These are phyloP conservation scores for Leccinum sublutescens DNA, from an alignment of 768 basidiomycete genomes.

Conservation along the genomic window DNA sequence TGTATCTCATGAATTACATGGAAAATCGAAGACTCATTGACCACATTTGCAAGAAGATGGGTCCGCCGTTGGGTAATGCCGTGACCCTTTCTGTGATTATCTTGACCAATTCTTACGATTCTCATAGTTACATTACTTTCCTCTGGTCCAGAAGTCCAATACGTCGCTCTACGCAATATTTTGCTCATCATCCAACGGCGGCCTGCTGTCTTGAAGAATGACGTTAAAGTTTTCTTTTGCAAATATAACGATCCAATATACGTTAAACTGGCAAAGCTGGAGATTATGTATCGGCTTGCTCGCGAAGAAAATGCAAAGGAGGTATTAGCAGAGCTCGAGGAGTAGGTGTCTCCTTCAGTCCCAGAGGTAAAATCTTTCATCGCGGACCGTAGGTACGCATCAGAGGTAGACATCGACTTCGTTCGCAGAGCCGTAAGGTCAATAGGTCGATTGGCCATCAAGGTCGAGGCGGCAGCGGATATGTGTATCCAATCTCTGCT, in stretches of 20 bases:
- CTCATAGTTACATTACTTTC: constrained; percentile 84
- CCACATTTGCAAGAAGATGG: constrained; percentile 95
- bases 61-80: constrained; percentile 82
- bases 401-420: constrained; percentile 97
- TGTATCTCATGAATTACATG: constrained; percentile 99
- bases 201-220: constrained; percentile 89
- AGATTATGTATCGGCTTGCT: constrained; percentile 98
- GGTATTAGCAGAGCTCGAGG: constrained; percentile 91
- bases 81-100: not conserved
- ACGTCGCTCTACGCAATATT: constrained; percentile 95
- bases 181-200: constrained; percentile 95
- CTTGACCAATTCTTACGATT: constrained; percentile 3
- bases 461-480: constrained; percentile 87
- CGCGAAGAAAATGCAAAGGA: constrained; percentile 92
- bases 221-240: constrained; percentile 99
- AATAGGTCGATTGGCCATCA: constrained; percentile 97
- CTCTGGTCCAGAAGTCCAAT: constrained; percentile 98
- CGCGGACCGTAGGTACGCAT: constrained; percentile 72
- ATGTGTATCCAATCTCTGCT: constrained; percentile 86
- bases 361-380: not conserved
- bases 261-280: constrained; percentile 95
- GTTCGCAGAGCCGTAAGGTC: constrained; percentile 97
- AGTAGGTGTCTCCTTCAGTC: constrained; percentile 50
- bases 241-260: constrained; percentile 99
- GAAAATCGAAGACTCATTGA: constrained; percentile 83